These are phyloP conservation scores for Limonium bicolor DNA, from an alignment of 148 eudicot species.

Conservation along the genomic window DNA sequence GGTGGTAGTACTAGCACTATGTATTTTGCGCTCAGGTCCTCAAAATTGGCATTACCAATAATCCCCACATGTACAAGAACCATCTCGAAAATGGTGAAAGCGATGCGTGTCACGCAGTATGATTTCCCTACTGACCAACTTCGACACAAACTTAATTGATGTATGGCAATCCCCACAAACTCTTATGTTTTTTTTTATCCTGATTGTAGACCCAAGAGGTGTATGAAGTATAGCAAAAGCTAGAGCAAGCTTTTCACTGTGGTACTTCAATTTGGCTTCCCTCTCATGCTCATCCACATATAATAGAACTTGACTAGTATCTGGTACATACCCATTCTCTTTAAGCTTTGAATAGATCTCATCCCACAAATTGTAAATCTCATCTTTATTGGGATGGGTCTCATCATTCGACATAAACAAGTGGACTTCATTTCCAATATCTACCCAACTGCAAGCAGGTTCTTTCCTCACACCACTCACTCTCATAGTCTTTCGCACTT, in stretches of 20 bases:
- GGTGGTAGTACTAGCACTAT: too few relatives aligned
- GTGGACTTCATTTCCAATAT: slow-evolving; percentile 44
- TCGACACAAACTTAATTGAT: slow-evolving; percentile 40
- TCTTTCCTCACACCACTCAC: slow-evolving; percentile 37
- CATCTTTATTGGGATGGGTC: slow-evolving; percentile 35
- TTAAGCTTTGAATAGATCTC: slow-evolving; percentile 19
- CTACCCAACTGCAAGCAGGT: slow-evolving; percentile 75
- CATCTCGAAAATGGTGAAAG: slow-evolving; percentile 43
- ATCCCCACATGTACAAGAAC: slow-evolving; percentile 57
- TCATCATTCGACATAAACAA: slow-evolving; percentile 42
- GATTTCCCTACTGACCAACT: slow-evolving; percentile 31
- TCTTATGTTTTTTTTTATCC: slow-evolving; percentile 51
- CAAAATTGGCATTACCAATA: slow-evolving; percentile 61
- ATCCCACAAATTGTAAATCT: slow-evolving; percentile 32
- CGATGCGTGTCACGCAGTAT: slow-evolving; percentile 51
- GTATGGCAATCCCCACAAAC: slow-evolving; percentile 65
- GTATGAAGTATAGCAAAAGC: slow-evolving; percentile 50
- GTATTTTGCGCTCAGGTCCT: too few relatives aligned
- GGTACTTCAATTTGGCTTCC: slow-evolving; percentile 36
- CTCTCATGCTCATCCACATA: slow-evolving; percentile 30
- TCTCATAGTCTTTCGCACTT: slow-evolving; percentile 47
- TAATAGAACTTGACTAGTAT: slow-evolving; percentile 42
- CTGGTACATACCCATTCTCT: slow-evolving; percentile 47
- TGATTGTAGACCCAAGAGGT: slow-evolving; percentile 30
- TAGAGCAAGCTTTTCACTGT: slow-evolving; percentile 55